Base-by-base conservation (phyloP, 768 basidiomycete species). In the Suillus plorans region DNA sequence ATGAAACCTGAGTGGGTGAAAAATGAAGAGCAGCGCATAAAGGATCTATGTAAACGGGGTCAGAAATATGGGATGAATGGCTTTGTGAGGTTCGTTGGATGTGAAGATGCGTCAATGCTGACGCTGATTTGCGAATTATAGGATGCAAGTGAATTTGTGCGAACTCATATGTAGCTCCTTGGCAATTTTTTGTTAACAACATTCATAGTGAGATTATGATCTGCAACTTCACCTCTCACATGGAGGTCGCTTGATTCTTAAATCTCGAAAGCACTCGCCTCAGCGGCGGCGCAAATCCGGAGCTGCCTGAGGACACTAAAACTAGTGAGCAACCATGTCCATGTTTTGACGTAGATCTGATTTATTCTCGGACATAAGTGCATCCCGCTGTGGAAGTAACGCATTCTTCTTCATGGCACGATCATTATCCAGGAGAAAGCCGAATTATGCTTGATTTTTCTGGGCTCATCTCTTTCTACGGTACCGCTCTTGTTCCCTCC, bases 131-230 rank as follows among this genome's bases (percentile, higher is more conserved):
- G 16, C 12, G 16, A 10, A 5, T 12, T 18, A n/a, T 45, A 82
- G 80, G 66, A 83, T 83, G 83, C 79, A 83, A 74, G 78, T 80
- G 76, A 77, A 81, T 66, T 83, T 85, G 82, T 84, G 65, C 69
- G 81, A 72, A 34, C 10, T 4, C 28, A 36, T 25, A 31, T 31
- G 18, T 60, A 6, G 3, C 9, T 18, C 20, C 3, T 9, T 5
- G 16, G 61, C 18, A 8, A 4, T 22, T 13, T 13, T 7, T 5
- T 39, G 12, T 6, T 64, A 20, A 64, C 13, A n/a, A 39, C n/a
- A 0, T 6, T 63, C 13, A n/a, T 50, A 84, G 82, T 64, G 84
- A 85, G 69, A 71, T 82, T 14, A 82, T 83, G 78, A 70, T 83
- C 10, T 84, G 83, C 66, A 74, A 84, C 66, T 83, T 85, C 66